Evolutionary conservation across 2,329 filamentous ascomycete genomes (phyloP).

Genomic region (Apiospora kogelbergensis): DNA sequence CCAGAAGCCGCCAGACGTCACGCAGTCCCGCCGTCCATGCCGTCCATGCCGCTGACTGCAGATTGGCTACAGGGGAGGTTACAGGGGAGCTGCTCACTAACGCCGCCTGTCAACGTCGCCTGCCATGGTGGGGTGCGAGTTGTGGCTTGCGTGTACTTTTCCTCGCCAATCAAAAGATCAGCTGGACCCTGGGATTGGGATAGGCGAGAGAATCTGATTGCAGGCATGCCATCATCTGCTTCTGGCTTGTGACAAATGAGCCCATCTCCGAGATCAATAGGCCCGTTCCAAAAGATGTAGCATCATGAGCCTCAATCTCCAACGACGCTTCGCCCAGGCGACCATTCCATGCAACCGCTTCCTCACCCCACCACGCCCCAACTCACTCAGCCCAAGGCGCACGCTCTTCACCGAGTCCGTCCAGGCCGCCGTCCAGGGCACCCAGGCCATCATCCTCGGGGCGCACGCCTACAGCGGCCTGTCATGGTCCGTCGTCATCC

Average conservation of each 20-base stretch:
- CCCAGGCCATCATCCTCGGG: slow-evolving; percentile 43
- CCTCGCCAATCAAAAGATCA: not conserved
- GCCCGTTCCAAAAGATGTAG: not conserved
- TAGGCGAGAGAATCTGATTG: not conserved
- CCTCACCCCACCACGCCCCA: not conserved
- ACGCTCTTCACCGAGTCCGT: slow-evolving; percentile 5
- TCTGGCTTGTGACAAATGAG: not conserved
- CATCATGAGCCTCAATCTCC: slow-evolving; percentile 5
- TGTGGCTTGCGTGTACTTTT: not conserved
- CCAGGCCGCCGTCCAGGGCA: slow-evolving; percentile 34
- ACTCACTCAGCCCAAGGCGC: not conserved
- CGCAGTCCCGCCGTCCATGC: not conserved
- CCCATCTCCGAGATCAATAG: not conserved
- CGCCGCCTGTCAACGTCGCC: not conserved
- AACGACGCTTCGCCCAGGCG: not conserved
- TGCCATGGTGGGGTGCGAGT: not conserved
- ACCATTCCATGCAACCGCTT: not conserved
- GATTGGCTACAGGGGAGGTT: not conserved
- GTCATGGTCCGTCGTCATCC: slow-evolving; percentile 56
- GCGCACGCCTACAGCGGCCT: slow-evolving; percentile 43
- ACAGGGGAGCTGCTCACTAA: not conserved
- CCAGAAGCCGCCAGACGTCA: not conserved
- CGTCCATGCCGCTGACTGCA: not conserved
- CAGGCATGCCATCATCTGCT: not conserved
- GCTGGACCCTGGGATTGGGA: slow-evolving; percentile 7